Evolutionary conservation across 2,329 filamentous ascomycete species (phyloP), one percentile per base, ranked within the genome.

Genomic region (Coniochaeta sp.): DNA sequence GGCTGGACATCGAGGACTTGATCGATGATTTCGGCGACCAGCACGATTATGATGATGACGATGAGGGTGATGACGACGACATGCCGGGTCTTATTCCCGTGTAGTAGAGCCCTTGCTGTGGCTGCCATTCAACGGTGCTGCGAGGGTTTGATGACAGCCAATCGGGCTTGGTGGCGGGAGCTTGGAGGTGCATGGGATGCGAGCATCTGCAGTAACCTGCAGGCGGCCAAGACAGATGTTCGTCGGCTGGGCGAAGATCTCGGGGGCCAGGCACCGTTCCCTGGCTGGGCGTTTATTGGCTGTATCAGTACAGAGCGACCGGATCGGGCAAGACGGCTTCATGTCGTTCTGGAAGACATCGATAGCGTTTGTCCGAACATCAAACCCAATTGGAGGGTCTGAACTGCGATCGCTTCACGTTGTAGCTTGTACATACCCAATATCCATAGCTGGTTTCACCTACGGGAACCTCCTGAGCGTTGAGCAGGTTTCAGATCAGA

Each of bases 1-100:
- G 95, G 63, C 91, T 51, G 8, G 35, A 31, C 26, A 51, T 16
- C 35, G 47, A 49, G 10, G 31, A n/a, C n/a, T 48, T 48, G 51
- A n/a, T 48, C n/a, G 45, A 48, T 22, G 45, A 48, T 10, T 28
- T 28, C 30, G 45, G 28, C 26, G 26, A 48, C 18, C 26, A 48
- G 27, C 26, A 48, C 12, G 45, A 48, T 38, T 38, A 55, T n/a
- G 52, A 51, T 9, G 52, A 42, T 16, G 54, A 51, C 16, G 52
- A 51, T 9, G 52, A 42, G 13, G 54, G 49, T 31, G 49, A 35
- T 28, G 40, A 48, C 32, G 35, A 38, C 28, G 10, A 33, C 12
- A 18, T n/a, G 26, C 14, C 45, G 28, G 26, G 18, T 10, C 26
- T 48, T 9, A 28, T 26, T 14, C 40, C 40, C 40, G 13, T 14